Percentiles rank a stretch among this genome's conserved stretches.
Evolutionary conservation across 441 rosid species (phyloP).

Genomic region (Capsella rubella): DNA sequence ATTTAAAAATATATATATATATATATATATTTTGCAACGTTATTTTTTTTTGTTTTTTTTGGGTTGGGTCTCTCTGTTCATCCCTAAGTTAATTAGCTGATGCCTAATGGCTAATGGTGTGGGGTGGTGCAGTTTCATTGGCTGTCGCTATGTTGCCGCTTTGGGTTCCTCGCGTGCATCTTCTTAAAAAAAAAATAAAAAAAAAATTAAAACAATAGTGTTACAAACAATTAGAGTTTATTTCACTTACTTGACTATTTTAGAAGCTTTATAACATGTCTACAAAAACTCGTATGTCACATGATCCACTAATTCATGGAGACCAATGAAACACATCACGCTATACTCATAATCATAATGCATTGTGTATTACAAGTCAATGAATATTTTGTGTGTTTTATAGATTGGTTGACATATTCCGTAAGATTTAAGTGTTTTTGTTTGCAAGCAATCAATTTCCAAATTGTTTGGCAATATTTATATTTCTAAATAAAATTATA

Average conservation of each 20-base stretch:
- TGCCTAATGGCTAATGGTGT: neutral
- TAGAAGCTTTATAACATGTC: neutral
- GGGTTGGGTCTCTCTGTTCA: neutral
- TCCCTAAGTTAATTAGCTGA: neutral
- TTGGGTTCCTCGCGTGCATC: conserved; percentile 36
- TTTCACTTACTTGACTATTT: no score
- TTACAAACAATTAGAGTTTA: no score
- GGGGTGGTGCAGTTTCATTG: neutral
- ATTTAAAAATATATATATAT: neutral
- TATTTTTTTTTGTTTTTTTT: conserved; percentile 22
- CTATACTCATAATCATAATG: neutral
- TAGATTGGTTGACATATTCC: conserved; percentile 13
- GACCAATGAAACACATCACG: conserved; percentile 14
- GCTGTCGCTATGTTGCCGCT: conserved; percentile 20
- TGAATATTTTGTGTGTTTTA: neutral
- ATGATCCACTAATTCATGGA: conserved; percentile 29
- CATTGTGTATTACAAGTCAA: conserved; percentile 19
- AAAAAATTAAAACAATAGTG: no score
- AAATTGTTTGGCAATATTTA: neutral
- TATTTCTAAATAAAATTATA: no score
- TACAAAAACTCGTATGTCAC: conserved; percentile 7
- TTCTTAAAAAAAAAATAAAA: no score
- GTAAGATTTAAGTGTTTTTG: neutral
- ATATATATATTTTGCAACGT: conserved; percentile 20
- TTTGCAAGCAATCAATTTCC: neutral